Evolutionary conservation across 2,329 filamentous ascomycete genomes (phyloP), one percentile per base, ranked within the genome.

Genomic region (Annulohypoxylon truncatum): DNA sequence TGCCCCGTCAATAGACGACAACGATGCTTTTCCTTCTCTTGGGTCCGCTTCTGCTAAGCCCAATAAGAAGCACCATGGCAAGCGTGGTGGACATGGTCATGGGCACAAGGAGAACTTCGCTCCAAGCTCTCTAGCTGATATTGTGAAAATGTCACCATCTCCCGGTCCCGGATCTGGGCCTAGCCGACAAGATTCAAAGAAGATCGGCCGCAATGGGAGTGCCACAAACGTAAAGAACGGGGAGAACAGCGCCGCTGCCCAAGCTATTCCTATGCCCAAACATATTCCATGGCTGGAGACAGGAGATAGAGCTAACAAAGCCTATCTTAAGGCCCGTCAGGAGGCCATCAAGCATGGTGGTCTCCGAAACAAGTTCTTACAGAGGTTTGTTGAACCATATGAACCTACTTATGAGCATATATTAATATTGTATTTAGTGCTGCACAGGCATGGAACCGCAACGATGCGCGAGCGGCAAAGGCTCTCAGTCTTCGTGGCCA

Each of bases 281-380:
- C 92, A 97, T 73, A 93, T 99, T 48, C 96, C 96, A 0, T 99
- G 96, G 96, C 82, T 98, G 3, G 95, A 97, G 79, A 98, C 96
- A 2, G 96, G 96, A 20, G 90, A 95, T 56, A 89, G 88, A 69
- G 93, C 93, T 70, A 98, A 99, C 78, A 94, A 94, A 79, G 91
- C 93, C 22, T 99, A 99, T 78, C 87, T 99, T 72, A 97, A 97
- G 81, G 93, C 94, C 72, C 91, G 96, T 56, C 92, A 94, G 75
- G 95, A 98, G 80, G 96, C 96, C 62, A 97, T 99, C 78, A 97
- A 97, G 81, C 96, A 99, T 77, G 96, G 96, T 71, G 96, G 94
- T 72, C 87, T 97, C 77, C 89, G 96, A 68, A 99, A 98, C 79
- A 98, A 98, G 78, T 99, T 98, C 74, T 81, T 99, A 58, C 95